Conservation (phyloP, 2,329 filamentous ascomycete species). For the Incumbomyces lentus region DNA sequence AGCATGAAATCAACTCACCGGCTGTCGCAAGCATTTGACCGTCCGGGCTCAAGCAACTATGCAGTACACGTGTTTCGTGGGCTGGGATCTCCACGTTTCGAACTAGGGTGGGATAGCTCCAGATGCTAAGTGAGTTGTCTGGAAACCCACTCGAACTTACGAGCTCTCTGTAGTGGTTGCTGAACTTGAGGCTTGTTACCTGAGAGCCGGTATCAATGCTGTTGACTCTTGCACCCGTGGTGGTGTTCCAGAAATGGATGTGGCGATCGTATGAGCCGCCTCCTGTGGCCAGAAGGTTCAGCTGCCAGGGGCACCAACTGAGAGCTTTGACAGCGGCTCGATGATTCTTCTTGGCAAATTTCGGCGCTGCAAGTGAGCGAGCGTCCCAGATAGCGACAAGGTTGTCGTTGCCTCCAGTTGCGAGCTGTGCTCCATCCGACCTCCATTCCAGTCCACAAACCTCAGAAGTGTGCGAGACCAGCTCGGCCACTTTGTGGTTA, state of each 20-base stretch:
- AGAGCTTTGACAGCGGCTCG: constrained; percentile 97
- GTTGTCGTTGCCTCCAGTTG: constrained; percentile 97
- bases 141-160: constrained; percentile 96
- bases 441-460: constrained; percentile 98
- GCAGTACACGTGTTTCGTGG: constrained; percentile 90
- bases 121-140: constrained; percentile 98
- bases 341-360: constrained; percentile 99
- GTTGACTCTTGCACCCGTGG: constrained; percentile 93
- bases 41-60: constrained; percentile 93
- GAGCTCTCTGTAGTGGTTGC: constrained; percentile 93
- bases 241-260: constrained; percentile 99
- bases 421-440: constrained; percentile 88
- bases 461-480: constrained; percentile 93
- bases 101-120: constrained; percentile 94
- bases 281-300: constrained; percentile 90
- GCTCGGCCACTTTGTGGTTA: constrained; percentile 95
- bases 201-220: constrained; percentile 98
- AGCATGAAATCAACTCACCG: constrained; percentile 39
- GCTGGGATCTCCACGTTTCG: constrained; percentile 97
- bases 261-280: constrained; percentile 94
- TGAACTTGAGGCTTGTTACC: constrained; percentile 93
- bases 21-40: constrained; percentile 97
- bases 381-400: constrained; percentile 98
- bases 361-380: constrained; percentile 80
- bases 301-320: constrained; percentile 97